phyloP scores from a whole-genome alignment of 345 rosid genomes.

The Populus nigra region DNA sequence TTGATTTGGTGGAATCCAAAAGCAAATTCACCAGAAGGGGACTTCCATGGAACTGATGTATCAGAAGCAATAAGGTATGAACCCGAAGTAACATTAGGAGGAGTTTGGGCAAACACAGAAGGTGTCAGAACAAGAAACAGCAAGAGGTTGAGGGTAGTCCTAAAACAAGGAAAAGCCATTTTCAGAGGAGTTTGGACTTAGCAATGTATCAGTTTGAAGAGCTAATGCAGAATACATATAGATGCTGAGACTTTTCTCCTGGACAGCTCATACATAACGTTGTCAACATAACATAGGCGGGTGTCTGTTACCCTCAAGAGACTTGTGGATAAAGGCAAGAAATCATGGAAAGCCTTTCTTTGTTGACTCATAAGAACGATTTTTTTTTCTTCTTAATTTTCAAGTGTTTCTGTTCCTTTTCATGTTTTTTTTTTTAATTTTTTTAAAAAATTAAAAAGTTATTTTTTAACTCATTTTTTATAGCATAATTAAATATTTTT shows the following conservation, averaged over 20 bases:
- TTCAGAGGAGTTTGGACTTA: background rate
- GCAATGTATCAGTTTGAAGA: background rate
- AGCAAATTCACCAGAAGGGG: constrained; percentile 4
- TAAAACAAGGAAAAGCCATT: background rate
- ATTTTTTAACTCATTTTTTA: too few species aligned
- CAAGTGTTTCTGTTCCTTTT: too few species aligned
- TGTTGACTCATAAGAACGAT: too few species aligned
- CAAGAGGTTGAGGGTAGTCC: background rate
- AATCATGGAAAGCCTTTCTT: too few species aligned
- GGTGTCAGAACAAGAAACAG: background rate
- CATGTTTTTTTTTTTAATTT: too few species aligned
- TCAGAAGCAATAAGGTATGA: background rate
- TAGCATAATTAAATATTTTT: too few species aligned
- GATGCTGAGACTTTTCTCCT: background rate
- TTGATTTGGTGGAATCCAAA: background rate
- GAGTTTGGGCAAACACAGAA: background rate
- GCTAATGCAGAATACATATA: background rate
- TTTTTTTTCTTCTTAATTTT: too few species aligned
- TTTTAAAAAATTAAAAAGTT: too few species aligned
- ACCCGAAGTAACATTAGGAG: background rate
- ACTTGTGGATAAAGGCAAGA: too few species aligned
- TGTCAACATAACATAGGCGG: background rate
- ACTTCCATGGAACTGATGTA: background rate
- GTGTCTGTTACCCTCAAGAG: too few species aligned
- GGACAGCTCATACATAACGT: background rate